Percentiles rank a stretch among this genome's conserved stretches.
Evolutionary conservation across 495 filamentous ascomycete species (phyloP).

Genomic region (Aspergillus incahuasiensis): DNA sequence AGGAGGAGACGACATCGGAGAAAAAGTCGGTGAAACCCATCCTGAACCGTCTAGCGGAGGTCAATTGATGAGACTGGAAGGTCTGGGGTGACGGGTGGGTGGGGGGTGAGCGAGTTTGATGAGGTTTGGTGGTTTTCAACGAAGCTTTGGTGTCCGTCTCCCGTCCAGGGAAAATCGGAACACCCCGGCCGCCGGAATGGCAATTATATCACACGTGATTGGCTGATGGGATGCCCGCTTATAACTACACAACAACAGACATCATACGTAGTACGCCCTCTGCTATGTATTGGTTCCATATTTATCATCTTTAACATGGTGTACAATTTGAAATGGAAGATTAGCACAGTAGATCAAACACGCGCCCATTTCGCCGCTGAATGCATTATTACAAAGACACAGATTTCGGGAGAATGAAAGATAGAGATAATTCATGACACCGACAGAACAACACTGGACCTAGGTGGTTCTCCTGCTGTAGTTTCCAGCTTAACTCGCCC

Average conservation of each 20-base stretch:
- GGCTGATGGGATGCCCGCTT: conserved; percentile 13
- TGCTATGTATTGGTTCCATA: background rate
- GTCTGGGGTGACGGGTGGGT: conserved; percentile 19
- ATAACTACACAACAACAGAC: background rate
- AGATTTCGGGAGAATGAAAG: background rate
- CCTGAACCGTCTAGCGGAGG: conserved; percentile 31
- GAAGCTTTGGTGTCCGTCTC: conserved; percentile 26
- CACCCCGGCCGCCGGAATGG: conserved; percentile 40
- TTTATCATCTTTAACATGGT: background rate
- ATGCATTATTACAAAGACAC: conserved; percentile 12
- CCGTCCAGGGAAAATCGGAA: conserved; percentile 43
- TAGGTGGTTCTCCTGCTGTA: background rate
- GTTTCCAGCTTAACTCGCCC: conserved; percentile 23
- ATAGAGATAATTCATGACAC: background rate
- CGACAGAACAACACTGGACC: background rate
- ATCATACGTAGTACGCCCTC: background rate
- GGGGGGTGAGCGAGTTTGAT: conserved; percentile 28
- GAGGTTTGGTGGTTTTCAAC: conserved; percentile 37
- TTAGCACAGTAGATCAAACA: background rate
- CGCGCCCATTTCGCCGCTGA: conserved; percentile 1
- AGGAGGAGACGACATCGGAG: conserved; percentile 54
- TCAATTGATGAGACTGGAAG: conserved; percentile 38
- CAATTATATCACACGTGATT: conserved; percentile 48
- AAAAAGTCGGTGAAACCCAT: conserved; percentile 65
- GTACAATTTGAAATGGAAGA: background rate